These are phyloP conservation scores for Calocybe indica DNA, from an alignment of 768 basidiomycete species.

Conservation along the genomic window DNA sequence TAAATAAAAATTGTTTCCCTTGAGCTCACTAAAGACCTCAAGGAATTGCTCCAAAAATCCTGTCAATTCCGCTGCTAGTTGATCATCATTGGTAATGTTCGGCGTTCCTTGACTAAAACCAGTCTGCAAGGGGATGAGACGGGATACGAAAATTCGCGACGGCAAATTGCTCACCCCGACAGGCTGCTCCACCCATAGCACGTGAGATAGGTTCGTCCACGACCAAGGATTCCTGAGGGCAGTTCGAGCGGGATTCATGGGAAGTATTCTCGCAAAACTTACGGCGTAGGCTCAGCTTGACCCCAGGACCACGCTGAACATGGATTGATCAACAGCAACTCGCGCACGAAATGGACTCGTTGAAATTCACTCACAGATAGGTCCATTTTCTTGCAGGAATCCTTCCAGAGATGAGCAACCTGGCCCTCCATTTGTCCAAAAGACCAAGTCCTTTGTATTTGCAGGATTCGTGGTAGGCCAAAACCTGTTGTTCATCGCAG, in stretches of 20 bases:
- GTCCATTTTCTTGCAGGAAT: conserved; percentile 61
- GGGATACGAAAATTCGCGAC: background rate
- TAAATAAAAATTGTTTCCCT: conserved; percentile 61
- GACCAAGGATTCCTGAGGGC: conserved; percentile 48
- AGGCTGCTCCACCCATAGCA: conserved; percentile 69
- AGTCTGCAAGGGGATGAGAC: conserved; percentile 25
- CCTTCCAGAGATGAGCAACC: conserved; percentile 68
- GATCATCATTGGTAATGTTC: conserved; percentile 52
- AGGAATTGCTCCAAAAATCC: conserved; percentile 63
- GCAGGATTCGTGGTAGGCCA: conserved; percentile 61
- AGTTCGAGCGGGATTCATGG: background rate
- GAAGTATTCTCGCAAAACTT: conserved; percentile 3
- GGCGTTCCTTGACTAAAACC: conserved; percentile 67
- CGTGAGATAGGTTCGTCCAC: conserved; percentile 66
- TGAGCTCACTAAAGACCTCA: conserved; percentile 58
- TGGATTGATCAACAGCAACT: background rate
- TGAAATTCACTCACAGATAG: conserved; percentile 35
- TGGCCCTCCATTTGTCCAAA: conserved; percentile 63
- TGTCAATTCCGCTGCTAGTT: conserved; percentile 44
- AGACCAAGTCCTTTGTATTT: conserved; percentile 54
- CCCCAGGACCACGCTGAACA: conserved; percentile 46
- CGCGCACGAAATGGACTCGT: background rate
- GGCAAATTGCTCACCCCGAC: conserved; percentile 38
- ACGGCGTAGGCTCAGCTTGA: conserved; percentile 26
- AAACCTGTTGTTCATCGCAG: conserved; percentile 45